phyloP scores from a whole-genome alignment of 306 rosid species.

The Quercus robur region DNA sequence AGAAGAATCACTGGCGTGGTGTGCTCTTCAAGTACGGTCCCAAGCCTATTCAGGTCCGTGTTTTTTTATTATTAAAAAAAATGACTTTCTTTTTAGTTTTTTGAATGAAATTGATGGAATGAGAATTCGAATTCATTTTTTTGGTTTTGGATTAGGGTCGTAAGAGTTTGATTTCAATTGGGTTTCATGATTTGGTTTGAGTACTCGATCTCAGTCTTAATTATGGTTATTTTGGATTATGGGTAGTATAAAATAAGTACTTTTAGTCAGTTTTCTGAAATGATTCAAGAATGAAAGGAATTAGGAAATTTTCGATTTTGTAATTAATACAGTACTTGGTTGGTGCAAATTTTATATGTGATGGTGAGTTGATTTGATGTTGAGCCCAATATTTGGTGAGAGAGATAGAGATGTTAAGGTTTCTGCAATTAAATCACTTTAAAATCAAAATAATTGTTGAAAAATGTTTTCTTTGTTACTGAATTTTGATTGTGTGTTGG shows the following conservation, averaged over 20 bases:
- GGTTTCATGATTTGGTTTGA: not conserved
- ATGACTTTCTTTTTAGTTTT: no score
- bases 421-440: not conserved
- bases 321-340: not conserved
- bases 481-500: not conserved
- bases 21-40: slow-evolving; percentile 92
- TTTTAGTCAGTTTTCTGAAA: not conserved
- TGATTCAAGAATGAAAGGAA: not conserved
- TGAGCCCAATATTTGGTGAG: not conserved
- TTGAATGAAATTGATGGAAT: not conserved
- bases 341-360: not conserved
- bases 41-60: slow-evolving; percentile 79
- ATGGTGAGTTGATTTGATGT: not conserved
- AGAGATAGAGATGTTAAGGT: not conserved
- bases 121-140: not conserved
- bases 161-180: not conserved
- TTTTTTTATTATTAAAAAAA: not conserved
- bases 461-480: not conserved
- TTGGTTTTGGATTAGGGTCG: not conserved
- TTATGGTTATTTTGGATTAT: not conserved
- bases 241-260: not conserved
- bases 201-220: not conserved
- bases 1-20: slow-evolving; percentile 84
- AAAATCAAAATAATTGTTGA: not conserved
- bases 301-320: not conserved